These are phyloP conservation scores for Linnemannia hyalina DNA, from an alignment of 192 early-diverging fungal species.

Conservation along the genomic window DNA sequence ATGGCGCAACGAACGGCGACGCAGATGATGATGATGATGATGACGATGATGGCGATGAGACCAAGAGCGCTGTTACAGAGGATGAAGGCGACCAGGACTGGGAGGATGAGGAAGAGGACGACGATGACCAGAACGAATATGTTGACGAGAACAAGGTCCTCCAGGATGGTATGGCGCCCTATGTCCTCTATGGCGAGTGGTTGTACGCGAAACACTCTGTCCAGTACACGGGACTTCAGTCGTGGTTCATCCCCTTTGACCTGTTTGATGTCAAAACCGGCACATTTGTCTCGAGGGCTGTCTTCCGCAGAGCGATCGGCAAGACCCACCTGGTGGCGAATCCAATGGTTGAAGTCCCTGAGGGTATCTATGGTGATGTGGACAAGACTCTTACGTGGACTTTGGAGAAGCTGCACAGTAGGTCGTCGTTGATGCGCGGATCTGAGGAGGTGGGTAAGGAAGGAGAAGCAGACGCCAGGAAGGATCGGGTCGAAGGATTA, in stretches of 20 bases:
- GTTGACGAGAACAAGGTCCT: constrained; percentile 50
- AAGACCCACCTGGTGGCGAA: constrained; percentile 34
- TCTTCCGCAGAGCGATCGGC: constrained; percentile 35
- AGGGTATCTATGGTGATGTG: constrained; percentile 25
- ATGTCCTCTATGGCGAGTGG: constrained; percentile 57
- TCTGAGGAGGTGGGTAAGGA: not conserved
- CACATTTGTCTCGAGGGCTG: constrained; percentile 43
- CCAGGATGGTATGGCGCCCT: constrained; percentile 53
- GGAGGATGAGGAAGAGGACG: constrained; percentile 30
- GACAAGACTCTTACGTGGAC: constrained; percentile 42
- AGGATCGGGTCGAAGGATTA: constrained; percentile 44
- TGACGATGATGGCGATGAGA: not conserved
- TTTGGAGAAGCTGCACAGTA: constrained; percentile 27
- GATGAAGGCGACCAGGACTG: constrained; percentile 28
- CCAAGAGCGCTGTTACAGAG: not conserved
- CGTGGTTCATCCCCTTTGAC: constrained; percentile 54
- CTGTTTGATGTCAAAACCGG: constrained; percentile 52
- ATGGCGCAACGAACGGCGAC: not conserved
- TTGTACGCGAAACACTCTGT: constrained; percentile 54
- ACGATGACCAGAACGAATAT: constrained; percentile 45
- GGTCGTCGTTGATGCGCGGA: constrained; percentile 33
- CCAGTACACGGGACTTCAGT: constrained; percentile 44
- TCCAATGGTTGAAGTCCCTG: constrained; percentile 25
- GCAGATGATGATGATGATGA: not conserved
- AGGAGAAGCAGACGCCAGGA: not conserved